Percentiles rank a stretch among this genome's conserved stretches.
These are phyloP conservation scores for Colletotrichum orchidophilum DNA, from an alignment of 2,329 filamentous ascomycete genomes.

Conservation along the genomic window DNA sequence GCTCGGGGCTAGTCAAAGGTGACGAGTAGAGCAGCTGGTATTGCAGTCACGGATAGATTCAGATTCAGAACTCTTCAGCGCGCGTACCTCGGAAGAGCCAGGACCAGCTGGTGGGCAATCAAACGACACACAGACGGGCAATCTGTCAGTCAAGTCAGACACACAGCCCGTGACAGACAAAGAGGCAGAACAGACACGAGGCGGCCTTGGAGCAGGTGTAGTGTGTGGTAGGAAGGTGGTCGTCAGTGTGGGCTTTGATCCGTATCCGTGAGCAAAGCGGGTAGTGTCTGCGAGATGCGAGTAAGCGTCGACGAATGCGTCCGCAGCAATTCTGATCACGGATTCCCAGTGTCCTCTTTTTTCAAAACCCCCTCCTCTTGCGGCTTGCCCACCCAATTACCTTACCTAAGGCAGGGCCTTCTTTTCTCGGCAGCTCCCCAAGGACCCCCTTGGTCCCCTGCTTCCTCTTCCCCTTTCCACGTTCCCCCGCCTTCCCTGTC, in stretches of 20 bases:
- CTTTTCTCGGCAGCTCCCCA: conserved; percentile 8
- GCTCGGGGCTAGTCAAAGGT: neutral
- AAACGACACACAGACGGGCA: conserved; percentile 14
- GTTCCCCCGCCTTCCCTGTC: conserved; percentile 20
- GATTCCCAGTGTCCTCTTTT: neutral
- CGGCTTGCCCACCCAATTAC: neutral
- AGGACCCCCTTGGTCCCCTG: conserved; percentile 7
- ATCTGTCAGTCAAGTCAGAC: conserved; percentile 5
- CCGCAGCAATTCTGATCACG: conserved; percentile 3
- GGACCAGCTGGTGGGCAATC: neutral
- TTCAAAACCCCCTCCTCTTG: conserved; percentile 1
- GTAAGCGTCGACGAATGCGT: conserved; percentile 26
- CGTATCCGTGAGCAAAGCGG: conserved; percentile 8
- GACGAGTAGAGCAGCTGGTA: neutral
- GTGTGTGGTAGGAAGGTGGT: neutral
- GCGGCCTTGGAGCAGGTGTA: neutral
- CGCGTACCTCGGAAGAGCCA: neutral
- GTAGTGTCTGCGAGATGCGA: conserved; percentile 17
- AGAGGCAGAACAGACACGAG: conserved; percentile 3
- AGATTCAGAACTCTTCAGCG: conserved; percentile 10
- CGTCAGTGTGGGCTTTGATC: neutral
- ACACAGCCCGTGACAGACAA: neutral
- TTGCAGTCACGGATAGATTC: conserved; percentile 1
- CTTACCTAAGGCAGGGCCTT: neutral
- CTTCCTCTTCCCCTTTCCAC: conserved; percentile 30